Conservation (phyloP, 495 filamentous ascomycete genomes). For the Stereocaulon alpinum region DNA sequence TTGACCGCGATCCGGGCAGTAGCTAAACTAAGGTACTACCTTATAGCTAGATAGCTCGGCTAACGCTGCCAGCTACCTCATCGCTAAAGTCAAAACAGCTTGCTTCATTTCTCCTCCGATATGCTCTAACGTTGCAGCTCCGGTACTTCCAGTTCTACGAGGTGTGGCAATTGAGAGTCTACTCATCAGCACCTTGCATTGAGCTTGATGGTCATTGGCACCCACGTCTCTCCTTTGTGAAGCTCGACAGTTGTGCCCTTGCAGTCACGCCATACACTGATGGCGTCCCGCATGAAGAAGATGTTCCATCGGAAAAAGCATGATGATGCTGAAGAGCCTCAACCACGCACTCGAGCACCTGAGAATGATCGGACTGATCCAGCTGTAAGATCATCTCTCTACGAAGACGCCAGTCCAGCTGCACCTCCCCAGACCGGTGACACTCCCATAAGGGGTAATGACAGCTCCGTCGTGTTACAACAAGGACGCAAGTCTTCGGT, state of each 20-base stretch:
- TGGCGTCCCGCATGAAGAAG: constrained; percentile 21
- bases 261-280: not conserved
- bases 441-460: constrained; percentile 27
- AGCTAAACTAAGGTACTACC: not conserved
- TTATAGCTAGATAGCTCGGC: not conserved
- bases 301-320: constrained; percentile 20
- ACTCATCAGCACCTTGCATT: not conserved
- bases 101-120: not conserved
- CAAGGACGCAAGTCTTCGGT: constrained; percentile 5
- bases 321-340: constrained; percentile 7
- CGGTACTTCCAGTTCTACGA: not conserved
- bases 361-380: constrained; percentile 1
- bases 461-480: constrained; percentile 14
- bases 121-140: not conserved
- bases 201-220: not conserved
- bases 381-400: constrained; percentile 18
- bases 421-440: constrained; percentile 23
- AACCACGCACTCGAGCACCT: not conserved
- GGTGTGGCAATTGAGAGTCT: not conserved
- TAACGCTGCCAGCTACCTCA: not conserved
- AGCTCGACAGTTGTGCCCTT: not conserved
- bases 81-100: not conserved
- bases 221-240: not conserved
- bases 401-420: constrained; percentile 22
- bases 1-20: not conserved